These are phyloP conservation scores for Domatiomyces catenatus DNA, from an alignment of 2,329 filamentous ascomycete species.

Conservation along the genomic window DNA sequence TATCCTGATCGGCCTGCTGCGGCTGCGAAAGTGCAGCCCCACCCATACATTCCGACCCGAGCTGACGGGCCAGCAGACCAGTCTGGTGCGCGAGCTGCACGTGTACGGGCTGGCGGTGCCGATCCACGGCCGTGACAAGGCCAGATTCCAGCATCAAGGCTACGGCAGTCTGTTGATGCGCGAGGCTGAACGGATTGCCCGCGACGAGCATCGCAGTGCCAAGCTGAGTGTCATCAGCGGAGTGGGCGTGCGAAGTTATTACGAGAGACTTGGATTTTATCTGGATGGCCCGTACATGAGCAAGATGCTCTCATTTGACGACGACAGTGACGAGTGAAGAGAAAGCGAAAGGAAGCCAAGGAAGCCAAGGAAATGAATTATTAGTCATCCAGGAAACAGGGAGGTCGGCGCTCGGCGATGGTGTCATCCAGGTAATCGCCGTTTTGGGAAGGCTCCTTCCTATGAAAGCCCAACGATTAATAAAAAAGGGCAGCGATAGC, in stretches of 20 bases:
- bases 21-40: constrained; percentile 75
- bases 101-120: constrained; percentile 97
- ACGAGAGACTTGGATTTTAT: constrained; percentile 81
- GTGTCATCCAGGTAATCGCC: background rate
- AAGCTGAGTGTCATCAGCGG: constrained; percentile 98
- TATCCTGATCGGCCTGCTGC: constrained; percentile 80
- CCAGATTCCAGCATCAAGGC: constrained; percentile 96
- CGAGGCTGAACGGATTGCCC: constrained; percentile 86
- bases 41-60: constrained; percentile 89
- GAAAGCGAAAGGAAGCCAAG: background rate
- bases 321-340: constrained; percentile 22
- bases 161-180: constrained; percentile 96
- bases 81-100: constrained; percentile 83
- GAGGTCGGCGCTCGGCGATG: background rate
- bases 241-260: constrained; percentile 89
- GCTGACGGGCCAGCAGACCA: constrained; percentile 70
- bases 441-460: background rate
- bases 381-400: constrained; percentile 1
- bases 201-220: constrained; percentile 79
- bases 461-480: background rate
- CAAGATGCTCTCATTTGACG: constrained; percentile 31
- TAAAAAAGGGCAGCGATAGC: background rate
- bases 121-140: constrained; percentile 82
- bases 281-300: constrained; percentile 76
- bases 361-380: too few relatives aligned